These are phyloP conservation scores for Emmonsia crescens DNA, from an alignment of 2,329 filamentous ascomycete genomes.

Conservation along the genomic window DNA sequence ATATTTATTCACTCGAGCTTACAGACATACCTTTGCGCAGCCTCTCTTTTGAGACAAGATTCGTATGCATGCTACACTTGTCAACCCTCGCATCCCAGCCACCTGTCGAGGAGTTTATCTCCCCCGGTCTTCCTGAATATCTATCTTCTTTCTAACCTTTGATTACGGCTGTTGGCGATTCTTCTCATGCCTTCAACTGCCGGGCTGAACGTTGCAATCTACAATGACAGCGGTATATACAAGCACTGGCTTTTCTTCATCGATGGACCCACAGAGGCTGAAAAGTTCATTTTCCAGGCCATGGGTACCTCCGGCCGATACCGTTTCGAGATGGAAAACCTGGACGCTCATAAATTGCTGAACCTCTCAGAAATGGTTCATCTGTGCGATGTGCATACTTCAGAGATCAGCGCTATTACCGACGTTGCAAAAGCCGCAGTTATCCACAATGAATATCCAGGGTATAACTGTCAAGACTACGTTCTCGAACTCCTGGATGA, in stretches of 20 bases:
- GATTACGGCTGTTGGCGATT: background rate
- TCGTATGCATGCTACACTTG: too few species aligned
- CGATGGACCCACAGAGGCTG: background rate
- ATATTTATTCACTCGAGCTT: too few species aligned
- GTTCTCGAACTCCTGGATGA: constrained; percentile 17
- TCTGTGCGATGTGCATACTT: background rate
- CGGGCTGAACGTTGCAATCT: background rate
- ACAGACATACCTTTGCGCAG: background rate
- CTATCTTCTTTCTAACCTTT: background rate
- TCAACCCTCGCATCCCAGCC: background rate
- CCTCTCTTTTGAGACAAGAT: too few species aligned
- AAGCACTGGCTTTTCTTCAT: constrained; percentile 5
- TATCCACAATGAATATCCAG: constrained; percentile 14
- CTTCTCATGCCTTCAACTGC: background rate
- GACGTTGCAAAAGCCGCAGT: constrained; percentile 8
- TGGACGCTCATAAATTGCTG: background rate
- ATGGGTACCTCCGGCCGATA: background rate
- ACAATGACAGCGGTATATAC: background rate
- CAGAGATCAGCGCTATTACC: background rate
- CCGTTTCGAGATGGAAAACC: background rate
- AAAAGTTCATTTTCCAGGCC: constrained; percentile 1
- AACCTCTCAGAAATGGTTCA: background rate
- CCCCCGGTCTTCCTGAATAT: too few species aligned
- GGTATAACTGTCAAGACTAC: constrained; percentile 20
- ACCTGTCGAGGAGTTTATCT: background rate